phyloP scores from a whole-genome alignment of 331 rosid genomes.

The Ulmus americana region DNA sequence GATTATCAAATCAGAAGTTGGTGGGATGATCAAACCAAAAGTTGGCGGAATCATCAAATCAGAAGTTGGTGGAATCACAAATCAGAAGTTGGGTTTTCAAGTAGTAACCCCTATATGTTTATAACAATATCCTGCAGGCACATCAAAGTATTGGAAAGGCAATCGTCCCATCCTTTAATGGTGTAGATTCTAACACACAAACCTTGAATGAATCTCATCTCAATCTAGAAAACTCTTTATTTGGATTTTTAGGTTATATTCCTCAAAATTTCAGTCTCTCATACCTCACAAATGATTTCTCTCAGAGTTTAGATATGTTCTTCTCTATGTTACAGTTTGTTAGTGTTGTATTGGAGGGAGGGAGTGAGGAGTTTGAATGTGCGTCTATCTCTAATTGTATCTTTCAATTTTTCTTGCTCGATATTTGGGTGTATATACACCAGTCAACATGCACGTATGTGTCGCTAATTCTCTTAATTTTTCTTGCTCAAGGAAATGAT shows the following conservation, averaged over 20 bases:
- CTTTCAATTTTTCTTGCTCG: background rate
- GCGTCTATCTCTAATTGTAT: background rate
- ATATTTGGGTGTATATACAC: no score
- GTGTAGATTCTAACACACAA: constrained; percentile 50
- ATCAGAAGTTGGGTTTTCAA: constrained; percentile 71
- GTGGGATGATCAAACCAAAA: constrained; percentile 57
- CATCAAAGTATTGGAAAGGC: constrained; percentile 60
- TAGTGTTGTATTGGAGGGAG: background rate
- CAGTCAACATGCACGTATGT: background rate
- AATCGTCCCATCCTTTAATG: constrained; percentile 48
- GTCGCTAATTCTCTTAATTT: background rate
- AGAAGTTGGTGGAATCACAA: constrained; percentile 67
- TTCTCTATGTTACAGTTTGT: background rate
- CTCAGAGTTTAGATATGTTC: constrained; percentile 68
- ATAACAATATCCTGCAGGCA: constrained; percentile 51
- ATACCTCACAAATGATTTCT: constrained; percentile 68
- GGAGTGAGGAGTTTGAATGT: background rate
- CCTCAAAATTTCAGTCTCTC: constrained; percentile 80
- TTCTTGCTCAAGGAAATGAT: no score
- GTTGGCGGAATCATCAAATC: constrained; percentile 66
- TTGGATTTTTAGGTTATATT: constrained; percentile 67
- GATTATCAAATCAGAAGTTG: constrained; percentile 63
- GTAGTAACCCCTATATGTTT: constrained; percentile 55
- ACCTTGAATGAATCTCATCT: constrained; percentile 48
- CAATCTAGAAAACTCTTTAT: constrained; percentile 49